Evolutionary conservation across 225 moss, liverwort and hornwort species (phyloP).

Genomic region (Asterella californica): DNA sequence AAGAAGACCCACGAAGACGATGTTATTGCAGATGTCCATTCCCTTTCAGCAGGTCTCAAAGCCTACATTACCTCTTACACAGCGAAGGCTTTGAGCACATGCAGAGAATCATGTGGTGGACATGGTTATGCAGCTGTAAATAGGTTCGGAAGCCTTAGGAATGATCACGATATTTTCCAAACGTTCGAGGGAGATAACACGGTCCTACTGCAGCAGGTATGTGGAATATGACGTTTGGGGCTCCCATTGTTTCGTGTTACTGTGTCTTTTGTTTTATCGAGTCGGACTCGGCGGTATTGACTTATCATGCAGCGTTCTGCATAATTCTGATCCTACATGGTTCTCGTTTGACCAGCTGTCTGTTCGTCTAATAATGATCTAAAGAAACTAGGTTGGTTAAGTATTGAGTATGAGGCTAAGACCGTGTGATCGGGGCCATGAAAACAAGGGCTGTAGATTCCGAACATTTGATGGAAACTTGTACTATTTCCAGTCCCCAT

Average conservation of each 20-base stretch:
- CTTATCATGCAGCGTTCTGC: background rate
- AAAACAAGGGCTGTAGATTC: background rate
- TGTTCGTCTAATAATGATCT: background rate
- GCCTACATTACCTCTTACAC: slow-evolving; percentile 83
- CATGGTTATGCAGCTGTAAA: slow-evolving; percentile 88
- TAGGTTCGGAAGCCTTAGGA: slow-evolving; percentile 69
- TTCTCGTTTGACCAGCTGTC: background rate
- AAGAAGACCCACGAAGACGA: slow-evolving; percentile 81
- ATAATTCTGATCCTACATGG: background rate
- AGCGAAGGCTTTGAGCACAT: slow-evolving; percentile 75
- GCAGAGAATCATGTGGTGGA: slow-evolving; percentile 82
- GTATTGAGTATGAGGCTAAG: background rate
- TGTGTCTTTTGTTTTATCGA: background rate
- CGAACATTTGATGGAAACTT: background rate
- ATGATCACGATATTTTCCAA: slow-evolving; percentile 86
- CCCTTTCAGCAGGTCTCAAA: slow-evolving; percentile 75
- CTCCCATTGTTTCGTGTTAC: background rate
- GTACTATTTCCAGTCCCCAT: background rate
- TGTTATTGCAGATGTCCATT: slow-evolving; percentile 73
- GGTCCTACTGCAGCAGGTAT: slow-evolving; percentile 74
- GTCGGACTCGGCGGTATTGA: background rate
- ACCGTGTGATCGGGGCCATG: background rate
- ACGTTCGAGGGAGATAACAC: slow-evolving; percentile 88
- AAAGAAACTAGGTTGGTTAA: background rate
- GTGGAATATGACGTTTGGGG: no score